These are phyloP conservation scores for Cladosporium sp. DNA, from an alignment of 2,329 filamentous ascomycete genomes.

Conservation along the genomic window DNA sequence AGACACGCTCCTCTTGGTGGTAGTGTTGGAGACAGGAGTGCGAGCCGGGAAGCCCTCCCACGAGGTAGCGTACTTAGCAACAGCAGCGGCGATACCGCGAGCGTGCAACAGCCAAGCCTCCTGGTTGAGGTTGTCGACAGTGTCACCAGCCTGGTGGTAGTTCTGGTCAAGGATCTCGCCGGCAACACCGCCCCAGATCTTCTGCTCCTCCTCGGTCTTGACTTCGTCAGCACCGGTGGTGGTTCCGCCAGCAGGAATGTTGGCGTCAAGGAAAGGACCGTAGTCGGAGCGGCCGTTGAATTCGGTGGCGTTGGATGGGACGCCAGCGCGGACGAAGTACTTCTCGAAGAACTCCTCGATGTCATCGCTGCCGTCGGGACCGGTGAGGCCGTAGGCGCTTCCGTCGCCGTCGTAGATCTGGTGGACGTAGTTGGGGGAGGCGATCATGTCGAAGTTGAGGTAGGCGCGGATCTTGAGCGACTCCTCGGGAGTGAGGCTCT, in stretches of 20 bases:
- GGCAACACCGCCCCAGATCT: slow-evolving; percentile 39
- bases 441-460: slow-evolving; percentile 55
- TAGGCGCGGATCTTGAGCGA: slow-evolving; percentile 41
- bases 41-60: slow-evolving; percentile 40
- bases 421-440: slow-evolving; percentile 59
- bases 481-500: slow-evolving; percentile 40
- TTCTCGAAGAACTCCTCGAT: slow-evolving; percentile 33
- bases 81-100: slow-evolving; percentile 40
- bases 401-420: slow-evolving; percentile 60
- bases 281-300: slow-evolving; percentile 46
- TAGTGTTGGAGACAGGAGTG: slow-evolving; percentile 10
- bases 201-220: slow-evolving; percentile 42
- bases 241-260: slow-evolving; percentile 41
- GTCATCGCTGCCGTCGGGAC: slow-evolving; percentile 65
- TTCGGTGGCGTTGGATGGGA: slow-evolving; percentile 37
- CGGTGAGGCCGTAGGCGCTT: slow-evolving; percentile 54
- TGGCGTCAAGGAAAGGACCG: slow-evolving; percentile 41
- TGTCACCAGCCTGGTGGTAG: slow-evolving; percentile 42
- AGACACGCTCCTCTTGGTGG: slow-evolving; percentile 20
- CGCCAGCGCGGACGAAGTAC: slow-evolving; percentile 35
- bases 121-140: slow-evolving; percentile 38
- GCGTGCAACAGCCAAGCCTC: slow-evolving; percentile 43
- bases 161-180: slow-evolving; percentile 42
- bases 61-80: slow-evolving; percentile 39
- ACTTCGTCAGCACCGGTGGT: slow-evolving; percentile 43